Percentiles rank a stretch among this genome's conserved stretches.
These are phyloP conservation scores for Loxodes magnus DNA, from an alignment of 73 alveolate species.

Conservation along the genomic window DNA sequence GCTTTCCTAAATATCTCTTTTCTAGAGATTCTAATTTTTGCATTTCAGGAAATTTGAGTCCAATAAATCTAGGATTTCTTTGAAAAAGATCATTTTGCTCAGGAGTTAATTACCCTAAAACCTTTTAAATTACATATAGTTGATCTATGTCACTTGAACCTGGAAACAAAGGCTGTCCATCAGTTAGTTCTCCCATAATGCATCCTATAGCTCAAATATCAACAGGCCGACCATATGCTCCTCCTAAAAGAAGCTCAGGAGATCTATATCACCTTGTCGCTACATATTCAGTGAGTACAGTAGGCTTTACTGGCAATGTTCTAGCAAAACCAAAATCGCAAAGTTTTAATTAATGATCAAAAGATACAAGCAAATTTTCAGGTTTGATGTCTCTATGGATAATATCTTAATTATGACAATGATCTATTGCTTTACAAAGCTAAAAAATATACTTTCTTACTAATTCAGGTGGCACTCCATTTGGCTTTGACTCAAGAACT, in stretches of 20 bases:
- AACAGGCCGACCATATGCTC: background rate
- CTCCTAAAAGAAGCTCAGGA: constrained; percentile 23
- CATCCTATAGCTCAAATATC: constrained; percentile 1
- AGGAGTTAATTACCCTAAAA: background rate
- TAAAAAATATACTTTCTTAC: constrained; percentile 23
- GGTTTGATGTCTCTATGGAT: background rate
- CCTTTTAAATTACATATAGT: background rate
- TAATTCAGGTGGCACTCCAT: constrained; percentile 45
- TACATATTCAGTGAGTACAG: constrained; percentile 40
- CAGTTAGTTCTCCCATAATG: constrained; percentile 1
- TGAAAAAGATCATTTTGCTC: background rate
- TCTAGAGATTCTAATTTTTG: background rate
- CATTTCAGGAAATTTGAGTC: background rate
- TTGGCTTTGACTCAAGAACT: constrained; percentile 64
- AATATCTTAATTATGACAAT: constrained; percentile 17
- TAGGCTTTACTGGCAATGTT: constrained; percentile 40
- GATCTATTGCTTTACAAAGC: constrained; percentile 23
- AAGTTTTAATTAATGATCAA: constrained; percentile 22
- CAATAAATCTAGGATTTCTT: constrained; percentile 11
- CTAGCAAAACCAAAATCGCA: constrained; percentile 71
- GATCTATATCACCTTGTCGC: constrained; percentile 29
- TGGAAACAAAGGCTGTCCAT: background rate
- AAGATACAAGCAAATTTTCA: background rate
- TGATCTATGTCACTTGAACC: background rate
- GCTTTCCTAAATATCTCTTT: background rate